These are phyloP conservation scores for Periconia sp. DNA, from an alignment of 2,329 filamentous ascomycete species.

Conservation along the genomic window DNA sequence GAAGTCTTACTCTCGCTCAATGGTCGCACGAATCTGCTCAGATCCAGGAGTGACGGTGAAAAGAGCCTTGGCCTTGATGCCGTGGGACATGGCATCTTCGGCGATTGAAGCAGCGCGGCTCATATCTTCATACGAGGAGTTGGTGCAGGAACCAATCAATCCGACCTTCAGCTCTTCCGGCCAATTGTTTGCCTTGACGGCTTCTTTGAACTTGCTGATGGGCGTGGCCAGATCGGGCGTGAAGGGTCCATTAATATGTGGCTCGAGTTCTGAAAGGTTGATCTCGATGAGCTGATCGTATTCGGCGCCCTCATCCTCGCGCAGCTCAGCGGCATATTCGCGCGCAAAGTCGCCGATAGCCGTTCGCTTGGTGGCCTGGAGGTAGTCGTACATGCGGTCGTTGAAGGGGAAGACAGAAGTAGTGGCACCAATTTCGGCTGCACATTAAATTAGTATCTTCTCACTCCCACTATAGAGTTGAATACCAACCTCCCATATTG, in stretches of 20 bases:
- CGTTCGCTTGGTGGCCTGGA: conserved; percentile 86
- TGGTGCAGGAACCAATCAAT: conserved; percentile 98
- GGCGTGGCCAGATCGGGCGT: conserved; percentile 97
- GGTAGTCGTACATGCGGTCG: conserved; percentile 96
- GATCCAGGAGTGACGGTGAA: conserved; percentile 97
- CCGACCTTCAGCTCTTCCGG: conserved; percentile 96
- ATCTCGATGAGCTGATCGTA: conserved; percentile 97
- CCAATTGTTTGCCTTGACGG: conserved; percentile 94
- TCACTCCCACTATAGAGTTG: not conserved
- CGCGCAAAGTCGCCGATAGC: conserved; percentile 91
- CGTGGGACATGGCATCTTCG: conserved; percentile 87
- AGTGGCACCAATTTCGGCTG: conserved; percentile 74
- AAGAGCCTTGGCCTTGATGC: conserved; percentile 88
- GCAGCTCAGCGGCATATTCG: conserved; percentile 82
- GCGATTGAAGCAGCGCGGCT: conserved; percentile 90
- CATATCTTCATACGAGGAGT: conserved; percentile 91
- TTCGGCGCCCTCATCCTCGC: conserved; percentile 85
- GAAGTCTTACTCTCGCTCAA: conserved; percentile 45
- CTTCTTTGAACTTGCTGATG: conserved; percentile 95
- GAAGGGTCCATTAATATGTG: conserved; percentile 98
- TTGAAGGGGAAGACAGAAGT: conserved; percentile 98
- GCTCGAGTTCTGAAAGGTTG: conserved; percentile 92
- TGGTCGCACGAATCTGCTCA: conserved; percentile 81
- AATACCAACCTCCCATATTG: conserved; percentile 36
- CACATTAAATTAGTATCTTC: no score